A percentile compares a stretch with the other conserved stretches of the same genome.
phyloP scores from a whole-genome alignment of 345 rosid genomes.

The Pistacia atlantica region DNA sequence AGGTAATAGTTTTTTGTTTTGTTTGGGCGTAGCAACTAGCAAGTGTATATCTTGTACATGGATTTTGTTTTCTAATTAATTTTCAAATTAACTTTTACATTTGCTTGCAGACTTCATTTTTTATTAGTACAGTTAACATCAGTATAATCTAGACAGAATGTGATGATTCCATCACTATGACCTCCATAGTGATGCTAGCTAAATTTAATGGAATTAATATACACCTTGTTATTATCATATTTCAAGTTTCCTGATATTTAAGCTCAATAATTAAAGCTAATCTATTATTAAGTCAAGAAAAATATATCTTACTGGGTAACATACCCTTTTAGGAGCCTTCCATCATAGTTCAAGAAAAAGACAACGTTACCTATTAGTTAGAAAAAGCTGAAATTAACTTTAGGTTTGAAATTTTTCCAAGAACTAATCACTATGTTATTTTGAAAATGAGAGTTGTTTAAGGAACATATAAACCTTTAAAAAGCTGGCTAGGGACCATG shows the following conservation, averaged over 20 bases:
- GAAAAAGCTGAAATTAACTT: no score
- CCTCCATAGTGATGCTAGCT: neutral
- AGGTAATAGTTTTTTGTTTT: neutral
- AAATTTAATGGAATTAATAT: no score
- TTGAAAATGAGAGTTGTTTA: slow-evolving; percentile 1
- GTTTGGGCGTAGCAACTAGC: neutral
- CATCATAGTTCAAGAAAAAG: no score
- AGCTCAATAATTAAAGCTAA: no score
- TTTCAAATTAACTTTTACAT: neutral
- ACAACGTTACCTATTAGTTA: no score
- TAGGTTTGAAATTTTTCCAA: no score
- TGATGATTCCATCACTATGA: neutral
- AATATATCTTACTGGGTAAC: no score
- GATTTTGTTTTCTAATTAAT: neutral
- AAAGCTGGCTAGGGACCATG: slow-evolving; percentile 38
- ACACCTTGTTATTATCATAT: no score
- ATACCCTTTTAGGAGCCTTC: no score
- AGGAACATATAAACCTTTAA: slow-evolving; percentile 33
- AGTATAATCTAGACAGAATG: neutral
- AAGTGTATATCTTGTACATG: slow-evolving; percentile 25
- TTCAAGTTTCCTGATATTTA: no score
- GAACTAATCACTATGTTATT: neutral
- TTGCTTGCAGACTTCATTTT: neutral
- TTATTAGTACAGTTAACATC: neutral
- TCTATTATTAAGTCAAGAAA: neutral